These are phyloP conservation scores for Penicillium sp. DNA, from an alignment of 2,329 filamentous ascomycete genomes.

Conservation along the genomic window DNA sequence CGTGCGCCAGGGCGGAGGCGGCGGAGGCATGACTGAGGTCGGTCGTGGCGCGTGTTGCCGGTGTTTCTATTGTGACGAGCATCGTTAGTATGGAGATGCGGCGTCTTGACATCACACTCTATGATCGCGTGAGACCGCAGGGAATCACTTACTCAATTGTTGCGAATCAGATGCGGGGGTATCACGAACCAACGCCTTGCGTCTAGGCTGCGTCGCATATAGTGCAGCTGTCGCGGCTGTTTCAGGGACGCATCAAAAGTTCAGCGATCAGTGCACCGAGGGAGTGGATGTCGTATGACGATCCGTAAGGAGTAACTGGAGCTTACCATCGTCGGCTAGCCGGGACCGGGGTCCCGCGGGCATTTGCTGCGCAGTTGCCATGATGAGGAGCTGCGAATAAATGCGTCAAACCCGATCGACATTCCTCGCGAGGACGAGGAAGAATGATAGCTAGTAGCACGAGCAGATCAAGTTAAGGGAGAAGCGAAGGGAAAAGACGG, in stretches of 20 bases:
- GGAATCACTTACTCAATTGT: conserved; percentile 26
- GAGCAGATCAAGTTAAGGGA: neutral
- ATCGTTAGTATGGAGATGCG: conserved; percentile 8
- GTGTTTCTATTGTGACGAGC: conserved; percentile 22
- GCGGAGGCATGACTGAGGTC: conserved; percentile 61
- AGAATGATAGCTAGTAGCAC: neutral
- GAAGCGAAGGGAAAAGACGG: conserved; percentile 9
- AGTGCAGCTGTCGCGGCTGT: conserved; percentile 64
- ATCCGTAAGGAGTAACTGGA: conserved; percentile 6
- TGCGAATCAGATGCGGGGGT: conserved; percentile 21
- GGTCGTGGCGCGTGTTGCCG: conserved; percentile 61
- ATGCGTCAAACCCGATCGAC: conserved; percentile 12
- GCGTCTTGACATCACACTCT: neutral
- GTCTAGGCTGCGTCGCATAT: conserved; percentile 53
- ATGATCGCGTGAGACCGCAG: neutral
- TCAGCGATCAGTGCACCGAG: conserved; percentile 10
- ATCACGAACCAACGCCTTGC: conserved; percentile 32
- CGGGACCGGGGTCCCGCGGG: conserved; percentile 31
- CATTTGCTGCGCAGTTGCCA: conserved; percentile 36
- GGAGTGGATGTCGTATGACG: conserved; percentile 5
- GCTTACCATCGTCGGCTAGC: conserved; percentile 39
- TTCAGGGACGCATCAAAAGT: conserved; percentile 13
- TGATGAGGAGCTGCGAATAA: conserved; percentile 19
- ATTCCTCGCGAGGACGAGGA: neutral
- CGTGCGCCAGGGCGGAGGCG: conserved; percentile 73